phyloP scores from a whole-genome alignment of 2,329 filamentous ascomycete species.

The Rutstroemia sp. region DNA sequence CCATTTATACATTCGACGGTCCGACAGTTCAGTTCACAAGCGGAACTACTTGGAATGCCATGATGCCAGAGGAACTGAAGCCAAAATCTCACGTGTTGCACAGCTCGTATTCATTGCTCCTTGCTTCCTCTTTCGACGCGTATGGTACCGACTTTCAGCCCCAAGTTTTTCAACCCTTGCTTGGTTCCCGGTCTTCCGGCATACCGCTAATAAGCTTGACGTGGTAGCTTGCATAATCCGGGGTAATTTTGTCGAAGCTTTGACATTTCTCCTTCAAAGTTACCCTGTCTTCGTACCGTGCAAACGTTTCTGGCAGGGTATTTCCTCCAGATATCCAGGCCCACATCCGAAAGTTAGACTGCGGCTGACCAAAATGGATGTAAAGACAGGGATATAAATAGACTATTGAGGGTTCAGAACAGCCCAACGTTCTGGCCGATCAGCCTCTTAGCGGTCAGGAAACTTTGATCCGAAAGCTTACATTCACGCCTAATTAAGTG shows the following conservation, averaged over 20 bases:
- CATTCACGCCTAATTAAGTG: background rate
- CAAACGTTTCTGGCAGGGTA: background rate
- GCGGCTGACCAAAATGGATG: too few relatives aligned
- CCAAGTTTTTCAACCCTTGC: background rate
- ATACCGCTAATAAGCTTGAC: background rate
- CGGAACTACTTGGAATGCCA: background rate
- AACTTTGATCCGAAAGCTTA: background rate
- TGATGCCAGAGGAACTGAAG: background rate
- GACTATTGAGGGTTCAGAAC: background rate
- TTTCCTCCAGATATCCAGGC: too few relatives aligned
- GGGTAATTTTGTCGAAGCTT: background rate
- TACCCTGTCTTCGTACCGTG: background rate
- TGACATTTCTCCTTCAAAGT: background rate
- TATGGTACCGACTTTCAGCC: background rate
- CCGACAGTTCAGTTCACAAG: background rate
- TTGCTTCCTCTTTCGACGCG: background rate
- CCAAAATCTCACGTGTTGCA: background rate
- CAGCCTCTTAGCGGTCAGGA: background rate
- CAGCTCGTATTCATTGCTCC: constrained; percentile 1
- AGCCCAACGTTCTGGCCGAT: background rate
- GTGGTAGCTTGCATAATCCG: background rate
- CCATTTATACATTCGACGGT: background rate
- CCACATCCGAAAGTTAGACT: too few relatives aligned
- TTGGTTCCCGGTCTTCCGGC: background rate
- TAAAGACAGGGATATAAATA: background rate